Evolutionary conservation across 495 filamentous ascomycete genomes (phyloP), one percentile per base, ranked within the genome.

Genomic region (Astrothelium subdiscretum): DNA sequence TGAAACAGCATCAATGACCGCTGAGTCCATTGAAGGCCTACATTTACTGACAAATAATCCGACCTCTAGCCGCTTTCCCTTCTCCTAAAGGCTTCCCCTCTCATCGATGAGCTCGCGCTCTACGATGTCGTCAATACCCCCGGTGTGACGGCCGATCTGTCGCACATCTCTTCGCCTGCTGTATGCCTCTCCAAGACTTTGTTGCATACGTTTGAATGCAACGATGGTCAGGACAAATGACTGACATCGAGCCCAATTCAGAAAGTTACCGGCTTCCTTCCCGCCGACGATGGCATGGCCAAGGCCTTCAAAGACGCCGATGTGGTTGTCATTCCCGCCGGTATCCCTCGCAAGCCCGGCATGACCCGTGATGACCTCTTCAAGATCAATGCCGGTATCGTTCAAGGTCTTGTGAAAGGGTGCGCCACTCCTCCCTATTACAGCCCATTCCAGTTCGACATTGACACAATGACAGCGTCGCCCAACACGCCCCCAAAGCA

Each of bases 51-150:
- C n/a, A 27, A 32, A 32, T 22, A 22, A 29, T 51, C 24, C 26
- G 20, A 22, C 12, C 61, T 11, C 15, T 70, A 98, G 95, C 94
- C 94, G 51, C 80, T 98, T 69, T 97, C 95, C 64, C 91, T 98
- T 67, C 85, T 98, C 69, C 78, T 96, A 68, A 98, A 97, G 83
- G 81, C 85, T 62, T 87, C 79, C 60, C 89, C 91, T 38, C 83
- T 92, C 65, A 77, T 97, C 66, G 85, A 92, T 69, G 88, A 97
- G 79, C 87, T 98, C 71, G 80, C 91, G 59, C 86, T 98, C 66
- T 98, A 96, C 82, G 94, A 97, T 92, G 91, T 97, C 64, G 94
- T 97, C 74, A 96, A 97, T 82, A 95, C 92, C 48, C 92, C 92
- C 64, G 94, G 94, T 74, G 94, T 98, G 62, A 85, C 92, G 44